Percentiles rank a stretch among this genome's conserved stretches.
Evolutionary conservation across 148 eudicot genomes (phyloP).

Genomic region (Rhododendron mucronatum): DNA sequence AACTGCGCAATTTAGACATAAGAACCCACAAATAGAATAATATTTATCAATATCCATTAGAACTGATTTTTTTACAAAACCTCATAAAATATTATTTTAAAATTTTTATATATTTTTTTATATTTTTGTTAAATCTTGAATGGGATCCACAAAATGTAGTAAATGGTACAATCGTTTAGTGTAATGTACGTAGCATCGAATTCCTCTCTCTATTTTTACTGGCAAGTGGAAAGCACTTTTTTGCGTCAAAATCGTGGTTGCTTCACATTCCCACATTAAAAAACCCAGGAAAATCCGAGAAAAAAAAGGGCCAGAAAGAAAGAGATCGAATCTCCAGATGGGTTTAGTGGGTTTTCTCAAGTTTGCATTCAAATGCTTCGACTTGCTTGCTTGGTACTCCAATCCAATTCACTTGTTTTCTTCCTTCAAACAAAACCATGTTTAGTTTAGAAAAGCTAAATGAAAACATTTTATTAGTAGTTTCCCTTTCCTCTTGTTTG

Average conservation of each 20-base stretch:
- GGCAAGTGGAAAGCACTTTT: neutral
- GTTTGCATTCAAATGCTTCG: neutral
- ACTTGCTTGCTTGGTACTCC: neutral
- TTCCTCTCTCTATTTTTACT: too few relatives aligned
- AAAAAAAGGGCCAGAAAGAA: neutral
- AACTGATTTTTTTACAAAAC: too few relatives aligned
- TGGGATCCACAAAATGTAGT: too few relatives aligned
- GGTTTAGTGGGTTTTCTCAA: constrained; percentile 1
- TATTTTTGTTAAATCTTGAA: too few relatives aligned
- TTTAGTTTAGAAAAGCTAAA: neutral
- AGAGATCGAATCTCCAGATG: neutral
- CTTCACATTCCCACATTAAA: neutral
- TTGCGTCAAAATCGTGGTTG: neutral
- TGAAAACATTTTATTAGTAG: neutral
- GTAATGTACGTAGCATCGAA: too few relatives aligned
- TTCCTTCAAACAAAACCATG: neutral
- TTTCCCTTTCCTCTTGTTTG: neutral
- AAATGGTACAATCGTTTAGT: too few relatives aligned
- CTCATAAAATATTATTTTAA: too few relatives aligned
- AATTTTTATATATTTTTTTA: too few relatives aligned
- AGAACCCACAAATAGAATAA: too few relatives aligned
- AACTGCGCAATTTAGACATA: too few relatives aligned
- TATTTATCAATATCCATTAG: too few relatives aligned
- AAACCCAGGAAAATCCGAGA: neutral
- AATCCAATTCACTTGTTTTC: neutral